A percentile compares a stretch with the other conserved stretches of the same genome.
phyloP scores from a whole-genome alignment of 805 yeast genomes.

The Blastobotrys mokoenaii region DNA sequence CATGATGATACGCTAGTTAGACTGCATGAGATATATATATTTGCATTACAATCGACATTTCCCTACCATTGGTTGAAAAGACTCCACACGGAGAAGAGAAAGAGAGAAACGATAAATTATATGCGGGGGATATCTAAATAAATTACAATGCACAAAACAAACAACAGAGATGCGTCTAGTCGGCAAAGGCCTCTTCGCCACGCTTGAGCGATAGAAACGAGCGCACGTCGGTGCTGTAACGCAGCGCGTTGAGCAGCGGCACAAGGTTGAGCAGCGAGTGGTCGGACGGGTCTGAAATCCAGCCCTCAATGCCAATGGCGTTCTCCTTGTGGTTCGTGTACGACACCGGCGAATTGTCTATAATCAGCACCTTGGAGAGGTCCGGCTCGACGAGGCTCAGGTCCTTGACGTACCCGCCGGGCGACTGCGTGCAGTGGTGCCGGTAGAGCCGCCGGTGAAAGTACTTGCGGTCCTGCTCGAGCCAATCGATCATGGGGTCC shows the following conservation, averaged over 20 bases:
- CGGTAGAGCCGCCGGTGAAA: slow-evolving; percentile 64
- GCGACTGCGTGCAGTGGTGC: slow-evolving; percentile 58
- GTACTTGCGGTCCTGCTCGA: slow-evolving; percentile 55
- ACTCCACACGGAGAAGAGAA: no score
- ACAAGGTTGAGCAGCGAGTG: slow-evolving; percentile 69
- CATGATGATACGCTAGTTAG: slow-evolving; percentile 3
- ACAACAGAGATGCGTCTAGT: not conserved
- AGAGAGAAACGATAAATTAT: no score
- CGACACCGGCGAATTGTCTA: slow-evolving; percentile 91
- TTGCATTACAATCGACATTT: no score
- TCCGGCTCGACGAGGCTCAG: slow-evolving; percentile 44
- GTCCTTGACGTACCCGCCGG: slow-evolving; percentile 79
- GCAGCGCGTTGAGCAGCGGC: slow-evolving; percentile 69
- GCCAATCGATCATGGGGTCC: slow-evolving; percentile 91
- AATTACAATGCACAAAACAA: not conserved
- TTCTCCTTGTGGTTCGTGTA: slow-evolving; percentile 66
- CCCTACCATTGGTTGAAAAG: no score
- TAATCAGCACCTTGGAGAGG: slow-evolving; percentile 59
- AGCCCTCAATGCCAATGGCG: slow-evolving; percentile 91
- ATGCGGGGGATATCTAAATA: not conserved
- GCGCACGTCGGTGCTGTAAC: slow-evolving; percentile 80
- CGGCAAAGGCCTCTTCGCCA: slow-evolving; percentile 53
- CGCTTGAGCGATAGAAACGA: slow-evolving; percentile 62
- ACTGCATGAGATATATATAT: not conserved
- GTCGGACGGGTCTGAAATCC: slow-evolving; percentile 96